These are phyloP conservation scores for Talaromyces liani DNA, from an alignment of 495 filamentous ascomycete genomes.

Conservation along the genomic window DNA sequence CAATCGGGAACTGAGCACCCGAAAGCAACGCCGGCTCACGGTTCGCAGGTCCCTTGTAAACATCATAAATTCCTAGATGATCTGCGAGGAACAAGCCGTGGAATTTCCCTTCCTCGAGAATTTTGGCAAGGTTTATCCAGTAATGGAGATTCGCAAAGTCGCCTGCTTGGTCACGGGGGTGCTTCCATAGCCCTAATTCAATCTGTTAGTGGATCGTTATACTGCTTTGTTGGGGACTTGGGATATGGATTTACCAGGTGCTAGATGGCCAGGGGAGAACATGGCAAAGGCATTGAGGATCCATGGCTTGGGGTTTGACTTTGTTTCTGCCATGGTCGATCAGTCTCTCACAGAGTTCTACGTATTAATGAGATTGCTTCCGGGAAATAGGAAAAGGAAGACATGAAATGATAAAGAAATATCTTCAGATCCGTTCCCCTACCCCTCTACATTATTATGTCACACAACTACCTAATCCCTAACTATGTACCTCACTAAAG, in stretches of 20 bases:
- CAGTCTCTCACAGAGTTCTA: neutral
- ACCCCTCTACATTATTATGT: neutral
- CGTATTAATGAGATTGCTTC: neutral
- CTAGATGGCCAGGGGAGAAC: constrained; percentile 17
- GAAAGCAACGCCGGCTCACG: constrained; percentile 16
- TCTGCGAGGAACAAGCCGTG: constrained; percentile 48
- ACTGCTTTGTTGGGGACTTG: neutral
- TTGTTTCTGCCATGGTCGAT: constrained; percentile 2
- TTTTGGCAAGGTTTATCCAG: constrained; percentile 36
- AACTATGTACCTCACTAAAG: neutral
- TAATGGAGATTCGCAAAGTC: constrained; percentile 13
- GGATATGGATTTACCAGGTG: constrained; percentile 3
- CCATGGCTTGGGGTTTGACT: constrained; percentile 10
- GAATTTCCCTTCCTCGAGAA: constrained; percentile 40
- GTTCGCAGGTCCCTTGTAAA: constrained; percentile 38
- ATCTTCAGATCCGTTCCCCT: neutral
- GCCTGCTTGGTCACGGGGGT: constrained; percentile 11
- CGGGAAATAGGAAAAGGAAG: neutral
- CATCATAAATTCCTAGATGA: constrained; percentile 40
- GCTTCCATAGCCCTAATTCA: constrained; percentile 13
- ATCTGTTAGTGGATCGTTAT: neutral
- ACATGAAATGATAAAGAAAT: neutral
- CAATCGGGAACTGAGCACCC: constrained; percentile 43
- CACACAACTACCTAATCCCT: neutral
- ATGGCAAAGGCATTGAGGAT: constrained; percentile 20